Percentiles rank a stretch among this genome's conserved stretches.
Conservation (phyloP, 495 filamentous ascomycete species). For the Hypoxylon lenormandii region DNA sequence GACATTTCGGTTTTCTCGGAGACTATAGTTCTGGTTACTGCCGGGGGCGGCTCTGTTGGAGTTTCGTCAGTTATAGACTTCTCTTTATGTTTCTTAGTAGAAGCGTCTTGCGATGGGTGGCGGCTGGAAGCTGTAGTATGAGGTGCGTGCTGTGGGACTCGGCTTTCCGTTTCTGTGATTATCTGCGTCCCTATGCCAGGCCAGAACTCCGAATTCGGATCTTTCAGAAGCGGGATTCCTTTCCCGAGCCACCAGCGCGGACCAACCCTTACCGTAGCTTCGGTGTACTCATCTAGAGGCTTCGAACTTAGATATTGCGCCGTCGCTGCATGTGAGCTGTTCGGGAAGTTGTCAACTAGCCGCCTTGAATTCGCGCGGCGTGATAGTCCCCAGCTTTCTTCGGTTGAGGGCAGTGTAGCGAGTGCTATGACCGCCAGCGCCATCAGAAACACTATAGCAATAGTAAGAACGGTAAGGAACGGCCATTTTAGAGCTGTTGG, state of each 20-base stretch:
- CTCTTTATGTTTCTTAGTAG: no score
- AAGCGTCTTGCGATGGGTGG: neutral
- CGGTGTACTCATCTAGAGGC: no score
- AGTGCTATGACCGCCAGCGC: neutral
- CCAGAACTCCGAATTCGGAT: neutral
- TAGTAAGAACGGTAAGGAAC: slow-evolving; percentile 40
- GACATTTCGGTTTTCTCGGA: neutral
- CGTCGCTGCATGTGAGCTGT: no score
- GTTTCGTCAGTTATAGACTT: neutral
- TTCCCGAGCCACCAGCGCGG: no score
- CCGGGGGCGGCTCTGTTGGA: neutral
- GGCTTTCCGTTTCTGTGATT: neutral
- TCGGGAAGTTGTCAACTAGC: neutral
- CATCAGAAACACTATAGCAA: neutral
- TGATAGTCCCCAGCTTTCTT: neutral
- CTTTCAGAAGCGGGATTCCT: no score
- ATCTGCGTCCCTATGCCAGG: neutral
- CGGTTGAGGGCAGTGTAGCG: neutral
- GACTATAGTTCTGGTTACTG: neutral
- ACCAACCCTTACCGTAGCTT: no score
- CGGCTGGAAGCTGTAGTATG: neutral
- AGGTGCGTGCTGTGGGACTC: neutral
- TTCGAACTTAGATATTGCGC: no score
- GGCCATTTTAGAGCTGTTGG: slow-evolving; percentile 51
- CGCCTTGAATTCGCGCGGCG: neutral